Conservation (phyloP, 331 rosid genomes). For the Dryas integrifolia region DNA sequence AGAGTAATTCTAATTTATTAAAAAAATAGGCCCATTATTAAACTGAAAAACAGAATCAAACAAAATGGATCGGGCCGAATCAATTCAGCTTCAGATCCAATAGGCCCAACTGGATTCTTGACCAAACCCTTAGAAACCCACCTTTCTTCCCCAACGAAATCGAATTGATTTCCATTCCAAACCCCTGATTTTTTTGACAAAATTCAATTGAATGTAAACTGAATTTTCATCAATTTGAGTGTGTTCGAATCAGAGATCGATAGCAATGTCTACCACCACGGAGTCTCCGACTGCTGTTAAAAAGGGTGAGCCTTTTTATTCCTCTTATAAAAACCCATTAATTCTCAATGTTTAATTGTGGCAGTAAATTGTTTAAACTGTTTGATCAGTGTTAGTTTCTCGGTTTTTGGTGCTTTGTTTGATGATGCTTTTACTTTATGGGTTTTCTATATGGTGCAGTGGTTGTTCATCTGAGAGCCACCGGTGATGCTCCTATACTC, state of each 20-base stretch:
- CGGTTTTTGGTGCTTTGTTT: constrained; percentile 12
- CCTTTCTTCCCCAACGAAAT: neutral
- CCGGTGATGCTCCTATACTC: constrained; percentile 96
- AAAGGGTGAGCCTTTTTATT: constrained; percentile 47
- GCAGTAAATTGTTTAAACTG: neutral
- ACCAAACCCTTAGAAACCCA: neutral
- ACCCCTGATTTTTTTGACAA: neutral
- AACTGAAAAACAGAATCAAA: too few species aligned
- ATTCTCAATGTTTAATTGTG: neutral
- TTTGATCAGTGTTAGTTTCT: neutral
- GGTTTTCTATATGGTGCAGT: constrained; percentile 44
- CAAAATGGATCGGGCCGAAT: neutral
- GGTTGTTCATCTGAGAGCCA: constrained; percentile 95
- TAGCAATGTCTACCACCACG: constrained; percentile 41
- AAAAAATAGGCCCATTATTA: neutral
- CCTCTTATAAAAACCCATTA: neutral
- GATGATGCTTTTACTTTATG: constrained; percentile 14
- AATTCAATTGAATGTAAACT: neutral
- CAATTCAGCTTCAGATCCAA: neutral
- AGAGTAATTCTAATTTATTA: too few species aligned
- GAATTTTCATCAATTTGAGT: neutral
- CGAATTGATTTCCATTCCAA: neutral
- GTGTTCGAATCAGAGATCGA: constrained; percentile 4
- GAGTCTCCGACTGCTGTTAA: constrained; percentile 65
- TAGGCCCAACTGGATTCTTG: neutral